Evolutionary conservation across 257 asterid genomes (phyloP), one percentile per base, ranked within the genome.

Genomic region (Nicotiana knightiana): DNA sequence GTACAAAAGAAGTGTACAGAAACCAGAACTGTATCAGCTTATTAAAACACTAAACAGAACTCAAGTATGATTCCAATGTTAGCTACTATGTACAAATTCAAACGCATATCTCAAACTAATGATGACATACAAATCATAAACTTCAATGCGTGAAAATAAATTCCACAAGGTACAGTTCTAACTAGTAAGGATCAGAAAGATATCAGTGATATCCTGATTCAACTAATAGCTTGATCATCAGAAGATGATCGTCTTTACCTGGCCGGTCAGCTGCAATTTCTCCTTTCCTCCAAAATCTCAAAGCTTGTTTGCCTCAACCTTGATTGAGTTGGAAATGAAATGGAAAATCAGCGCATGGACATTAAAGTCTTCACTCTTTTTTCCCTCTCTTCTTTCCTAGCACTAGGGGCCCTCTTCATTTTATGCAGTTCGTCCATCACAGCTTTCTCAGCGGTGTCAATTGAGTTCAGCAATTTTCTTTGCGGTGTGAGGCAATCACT

Each of bases 361-460:
- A 90, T 93, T 84, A 94, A 75, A 0, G 92, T 91, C 81, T 85
- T 78, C 0, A 94, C 93, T 55, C 87, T 90, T 85, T 91, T 90
- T 37, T 90, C 92, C 85, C 94, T 86, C 81, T 90, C 97, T 0
- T 87, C 91, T 54, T 84, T 93, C 82, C 87, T 90, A 58, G 98
- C 95, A 48, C 85, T 82, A 6, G 98, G 97, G 13, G 93, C 89
- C 85, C 92, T 87, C 92, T 88, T 91, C 55, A 91, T 82, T 82
- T 89, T 92, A 4, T 78, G 87, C 39, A 93, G 90, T 84, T 94
- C 97, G 62, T 91, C 95, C 91, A 86, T 87, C 55, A 94, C 93
- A 78, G 87, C 97, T 82, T 85, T 90, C 81, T 94, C 97, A 5
- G 91, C 95, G 3, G 87, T 84, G 67, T 94, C 97, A 16, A 94